Base-by-base conservation (phyloP, 192 early-diverging fungal species). In the Borealophlyctis nickersoniae region DNA sequence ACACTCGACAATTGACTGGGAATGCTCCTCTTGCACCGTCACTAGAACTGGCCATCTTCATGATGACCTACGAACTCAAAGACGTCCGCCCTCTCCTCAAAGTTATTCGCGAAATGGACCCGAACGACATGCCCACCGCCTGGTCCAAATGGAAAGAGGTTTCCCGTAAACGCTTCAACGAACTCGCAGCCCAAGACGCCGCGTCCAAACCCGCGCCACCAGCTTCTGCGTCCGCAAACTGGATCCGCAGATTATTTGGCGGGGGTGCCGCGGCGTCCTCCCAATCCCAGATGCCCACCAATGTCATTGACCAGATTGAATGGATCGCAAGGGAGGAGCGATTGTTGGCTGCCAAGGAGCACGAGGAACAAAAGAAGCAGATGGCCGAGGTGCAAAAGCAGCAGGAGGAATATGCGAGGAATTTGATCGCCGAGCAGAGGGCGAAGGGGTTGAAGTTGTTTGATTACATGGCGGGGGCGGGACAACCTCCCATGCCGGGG, bases 391-490 rank as follows among this genome's bases (percentile, higher is more conserved):
- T 76, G 53, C 69, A 78, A 51, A 75, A 87, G 60, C 69, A 88
- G 67, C 86, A 87, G 77, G 75, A 83, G 63, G 81, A 92, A 78
- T 73, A 73, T 71, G 67, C 70, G 71, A 60, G 78, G 79, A 68
- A 84, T 74, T 80, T 91, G 86, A 80, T 95, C 78, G 89, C 92
- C 77, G 89, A 90, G 58, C 92, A 95, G 90, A 90, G 88, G 70
- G 77, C 85, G 49, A 93, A 92, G 36, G 79, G 94, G 62, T 89
- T 93, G 86, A 88, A 93, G 66, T 70, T 96, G 71, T 70, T 66
- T 64, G 75, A 77, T 57, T 72, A 77, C 53, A 23, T 70, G 23
- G 63, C 49, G 27, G 65, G 63, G 2, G 65, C 66, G 28, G 69
- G 56, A 26, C 49, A 19, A 24, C 60, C 65, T 27, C 62, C 62